These are phyloP conservation scores for Lathyrus aphaca DNA, from an alignment of 306 rosid genomes.

Conservation along the genomic window DNA sequence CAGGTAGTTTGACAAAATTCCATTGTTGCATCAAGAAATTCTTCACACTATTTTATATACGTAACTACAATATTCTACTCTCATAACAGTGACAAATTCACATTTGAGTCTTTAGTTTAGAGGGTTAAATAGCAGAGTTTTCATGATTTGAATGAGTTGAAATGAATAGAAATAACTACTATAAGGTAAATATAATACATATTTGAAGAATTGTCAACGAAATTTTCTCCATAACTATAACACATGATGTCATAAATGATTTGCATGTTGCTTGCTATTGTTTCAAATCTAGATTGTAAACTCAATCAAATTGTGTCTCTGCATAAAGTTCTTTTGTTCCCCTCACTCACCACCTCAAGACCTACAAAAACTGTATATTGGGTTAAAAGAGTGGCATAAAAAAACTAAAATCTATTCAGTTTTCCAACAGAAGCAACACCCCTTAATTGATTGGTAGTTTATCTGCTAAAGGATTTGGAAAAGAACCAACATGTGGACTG, in stretches of 20 bases:
- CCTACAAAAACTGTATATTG: conserved; percentile 34
- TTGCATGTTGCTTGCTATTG: conserved; percentile 32
- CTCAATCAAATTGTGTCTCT: conserved; percentile 9
- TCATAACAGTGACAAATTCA: too few species aligned
- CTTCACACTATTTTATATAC: too few species aligned
- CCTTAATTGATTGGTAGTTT: not conserved
- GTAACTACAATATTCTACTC: too few species aligned
- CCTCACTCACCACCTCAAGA: conserved; percentile 33
- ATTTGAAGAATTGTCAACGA: conserved; percentile 17
- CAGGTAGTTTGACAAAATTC: too few species aligned
- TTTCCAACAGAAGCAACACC: conserved; percentile 28
- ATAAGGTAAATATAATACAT: not conserved
- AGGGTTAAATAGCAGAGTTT: too few species aligned
- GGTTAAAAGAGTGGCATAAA: conserved; percentile 21
- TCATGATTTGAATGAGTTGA: not conserved
- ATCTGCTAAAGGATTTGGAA: conserved; percentile 32
- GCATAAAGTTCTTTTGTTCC: conserved; percentile 36
- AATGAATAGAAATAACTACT: not conserved
- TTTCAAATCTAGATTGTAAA: conserved; percentile 35
- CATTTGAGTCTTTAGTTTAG: too few species aligned
- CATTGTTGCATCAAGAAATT: too few species aligned
- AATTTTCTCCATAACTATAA: conserved; percentile 26
- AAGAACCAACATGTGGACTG: conserved; percentile 37
- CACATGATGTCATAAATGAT: conserved; percentile 16
- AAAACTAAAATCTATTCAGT: conserved; percentile 30